A percentile compares a stretch with the other conserved stretches of the same genome.
phyloP scores from a whole-genome alignment of 768 basidiomycete species.

The Hypsizygus marmoreus region DNA sequence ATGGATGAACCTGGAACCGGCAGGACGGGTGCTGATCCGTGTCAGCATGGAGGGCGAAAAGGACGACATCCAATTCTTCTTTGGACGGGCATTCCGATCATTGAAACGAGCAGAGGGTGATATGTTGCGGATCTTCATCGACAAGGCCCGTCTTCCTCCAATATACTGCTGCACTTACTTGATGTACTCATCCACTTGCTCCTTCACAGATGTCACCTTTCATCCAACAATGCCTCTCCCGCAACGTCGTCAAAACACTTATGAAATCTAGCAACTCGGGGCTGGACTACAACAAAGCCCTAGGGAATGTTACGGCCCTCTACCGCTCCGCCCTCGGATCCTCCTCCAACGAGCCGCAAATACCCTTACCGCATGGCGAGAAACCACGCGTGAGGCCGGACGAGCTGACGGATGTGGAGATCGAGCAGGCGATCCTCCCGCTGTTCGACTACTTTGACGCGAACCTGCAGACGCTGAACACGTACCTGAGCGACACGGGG shows the following conservation, averaged over 20 bases:
- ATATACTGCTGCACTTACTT: background rate
- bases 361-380: constrained; percentile 73
- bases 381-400: constrained; percentile 79
- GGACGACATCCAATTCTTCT: constrained; percentile 97
- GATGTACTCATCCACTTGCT: background rate
- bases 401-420: constrained; percentile 88
- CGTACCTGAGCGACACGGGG: constrained; percentile 78
- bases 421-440: constrained; percentile 88
- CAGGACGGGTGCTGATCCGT: constrained; percentile 82
- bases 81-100: constrained; percentile 92
- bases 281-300: constrained; percentile 87
- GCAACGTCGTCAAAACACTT: constrained; percentile 72
- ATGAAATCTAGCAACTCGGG: constrained; percentile 59
- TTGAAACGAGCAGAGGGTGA: constrained; percentile 92
- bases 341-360: constrained; percentile 69
- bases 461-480: constrained; percentile 89
- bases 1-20: constrained; percentile 88
- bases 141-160: constrained; percentile 67
- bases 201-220: constrained; percentile 84
- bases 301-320: constrained; percentile 80
- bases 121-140: constrained; percentile 95
- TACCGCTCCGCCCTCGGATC: constrained; percentile 77
- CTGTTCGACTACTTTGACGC: constrained; percentile 97
- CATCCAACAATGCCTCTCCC: constrained; percentile 84
- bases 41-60: constrained; percentile 99